Base-by-base conservation (phyloP, 352 stramenopile genomes). In the Peronospora tabacina region DNA sequence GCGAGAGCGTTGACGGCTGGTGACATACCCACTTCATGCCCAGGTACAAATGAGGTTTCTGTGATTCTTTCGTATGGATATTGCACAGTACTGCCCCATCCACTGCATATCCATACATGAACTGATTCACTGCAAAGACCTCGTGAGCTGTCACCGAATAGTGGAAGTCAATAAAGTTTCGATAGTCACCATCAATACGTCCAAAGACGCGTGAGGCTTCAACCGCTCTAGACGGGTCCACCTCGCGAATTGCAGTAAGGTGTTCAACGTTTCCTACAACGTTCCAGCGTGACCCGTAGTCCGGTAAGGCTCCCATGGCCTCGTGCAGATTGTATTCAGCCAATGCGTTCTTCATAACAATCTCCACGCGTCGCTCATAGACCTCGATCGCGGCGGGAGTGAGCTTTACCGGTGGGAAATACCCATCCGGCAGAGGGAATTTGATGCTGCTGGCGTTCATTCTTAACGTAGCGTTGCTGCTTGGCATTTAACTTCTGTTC, bases 21-120 rank as follows among this genome's bases (percentile, higher is more conserved):
- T 87, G 49, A 42, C 75, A 87, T 22, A 79, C 56, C 82, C 82
- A 92, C 52, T 92, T 92, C 67, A 92, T 77, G 35, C 82, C 82
- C 47, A 92, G 57, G 36, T 90, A 92, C 44, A 71, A 16, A 38
- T 82, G 65, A 1, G 69, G 50, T 30, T 69, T 61, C 15, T 46
- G 24, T 5, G 59, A 67, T 29, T 59, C 54, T 33, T 73, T 65
- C n/a, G 74, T 86, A 52, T 87, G 71, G 53, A 92, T 78, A 39
- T 82, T 92, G 55, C 64, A 52, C 30, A 92, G 52, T 44, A 92
- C 77, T 3, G 70, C 68, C 5, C 73, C 73, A 50, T 92, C 82
- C 24, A 87, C 55, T 1, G 65, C 68, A 47, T 78, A 69, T 20
- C 80, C 70, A 39, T 71, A 72, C 67, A 87, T 75, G 54, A 86